phyloP scores from a whole-genome alignment of 1,284 basidiomycete genomes.

The Cryptococcus sp. region DNA sequence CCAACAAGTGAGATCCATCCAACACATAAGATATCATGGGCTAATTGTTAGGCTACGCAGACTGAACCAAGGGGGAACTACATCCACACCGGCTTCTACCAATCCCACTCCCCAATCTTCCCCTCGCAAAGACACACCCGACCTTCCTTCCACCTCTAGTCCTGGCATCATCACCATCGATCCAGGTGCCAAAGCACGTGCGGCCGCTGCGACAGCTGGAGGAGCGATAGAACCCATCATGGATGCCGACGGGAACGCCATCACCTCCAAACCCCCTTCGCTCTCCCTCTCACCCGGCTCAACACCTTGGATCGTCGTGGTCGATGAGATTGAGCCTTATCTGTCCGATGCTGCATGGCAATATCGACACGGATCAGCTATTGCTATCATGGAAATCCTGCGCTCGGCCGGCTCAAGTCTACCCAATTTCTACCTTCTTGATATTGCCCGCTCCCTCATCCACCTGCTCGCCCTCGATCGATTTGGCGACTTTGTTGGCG shows the following conservation, averaged over 20 bases:
- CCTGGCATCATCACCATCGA: slow-evolving; percentile 38
- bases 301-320: slow-evolving; percentile 86
- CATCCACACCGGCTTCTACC: slow-evolving; percentile 15
- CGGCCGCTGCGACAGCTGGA: slow-evolving; percentile 18
- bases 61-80: slow-evolving; percentile 30
- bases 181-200: slow-evolving; percentile 42
- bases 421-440: slow-evolving; percentile 51
- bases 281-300: slow-evolving; percentile 52
- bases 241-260: slow-evolving; percentile 26
- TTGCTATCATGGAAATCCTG: slow-evolving; percentile 83
- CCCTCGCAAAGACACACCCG: background rate
- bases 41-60: slow-evolving; percentile 25
- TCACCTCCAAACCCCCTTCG: slow-evolving; percentile 8
- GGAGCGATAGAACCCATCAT: slow-evolving; percentile 36
- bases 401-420: slow-evolving; percentile 77
- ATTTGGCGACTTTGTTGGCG: slow-evolving; percentile 95
- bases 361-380: slow-evolving; percentile 85
- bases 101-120: slow-evolving; percentile 17
- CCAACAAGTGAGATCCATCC: slow-evolving; percentile 36
- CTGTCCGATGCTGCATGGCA: slow-evolving; percentile 87
- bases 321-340: slow-evolving; percentile 74
- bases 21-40: background rate
- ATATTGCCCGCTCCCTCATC: slow-evolving; percentile 75
- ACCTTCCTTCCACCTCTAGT: slow-evolving; percentile 8
- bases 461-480: slow-evolving; percentile 92